Evolutionary conservation across 78 protist species (phyloP).

Genomic region (Chrysochromulina tobinii): DNA sequence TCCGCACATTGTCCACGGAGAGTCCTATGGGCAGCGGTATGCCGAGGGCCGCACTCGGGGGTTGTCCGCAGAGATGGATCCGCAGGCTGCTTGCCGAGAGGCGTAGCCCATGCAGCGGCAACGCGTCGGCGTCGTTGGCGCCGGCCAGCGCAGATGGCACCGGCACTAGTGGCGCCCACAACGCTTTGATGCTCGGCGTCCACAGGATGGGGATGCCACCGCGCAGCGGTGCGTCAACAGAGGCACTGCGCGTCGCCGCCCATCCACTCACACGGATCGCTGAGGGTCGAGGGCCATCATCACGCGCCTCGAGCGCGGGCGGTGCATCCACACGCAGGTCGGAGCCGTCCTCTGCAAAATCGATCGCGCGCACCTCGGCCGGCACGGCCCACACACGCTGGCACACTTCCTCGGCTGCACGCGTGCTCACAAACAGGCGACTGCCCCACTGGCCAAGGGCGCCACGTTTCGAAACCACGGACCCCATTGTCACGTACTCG

Average conservation of each 20-base stretch:
- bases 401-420: background rate
- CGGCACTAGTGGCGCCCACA: background rate
- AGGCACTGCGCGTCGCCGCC: background rate
- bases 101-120: background rate
- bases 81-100: conserved; percentile 7
- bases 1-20: background rate
- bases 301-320: background rate
- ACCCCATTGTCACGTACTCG: conserved; percentile 20
- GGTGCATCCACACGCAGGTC: background rate
- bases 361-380: background rate
- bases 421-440: background rate
- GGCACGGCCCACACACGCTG: conserved; percentile 1
- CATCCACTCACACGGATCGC: background rate
- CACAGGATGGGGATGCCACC: conserved; percentile 4
- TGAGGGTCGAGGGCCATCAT: background rate
- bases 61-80: background rate
- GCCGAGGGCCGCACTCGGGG: background rate
- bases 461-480: conserved; percentile 9
- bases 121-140: background rate
- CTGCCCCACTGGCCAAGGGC: conserved; percentile 22
- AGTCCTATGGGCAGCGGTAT: background rate
- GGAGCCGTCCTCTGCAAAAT: background rate
- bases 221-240: background rate
- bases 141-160: background rate
- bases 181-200: conserved; percentile 10